Base-by-base conservation (phyloP, 202 grass and related monocot genomes). In the Brachypodium distachyon region DNA sequence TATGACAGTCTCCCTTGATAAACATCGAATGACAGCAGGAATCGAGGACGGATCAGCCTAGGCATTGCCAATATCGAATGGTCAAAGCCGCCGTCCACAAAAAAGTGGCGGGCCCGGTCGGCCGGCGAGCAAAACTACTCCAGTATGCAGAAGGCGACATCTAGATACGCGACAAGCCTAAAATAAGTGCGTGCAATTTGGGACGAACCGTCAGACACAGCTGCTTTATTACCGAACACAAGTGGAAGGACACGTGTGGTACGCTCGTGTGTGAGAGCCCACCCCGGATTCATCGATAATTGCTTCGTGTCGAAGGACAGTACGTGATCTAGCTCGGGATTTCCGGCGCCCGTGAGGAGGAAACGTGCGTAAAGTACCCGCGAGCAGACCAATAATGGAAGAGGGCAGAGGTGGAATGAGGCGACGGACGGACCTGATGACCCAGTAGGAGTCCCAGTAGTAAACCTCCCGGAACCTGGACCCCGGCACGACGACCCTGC, bases 401-500 rank as follows among this genome's bases (percentile, higher is more conserved):
- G n/a, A n/a, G 9, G 40, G 26, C 18, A 76, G 56, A 33, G 18
- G 31, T 37, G 44, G 7, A 79, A 27, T 3, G 14, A 27, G 7
- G n/a, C 12, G 31, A 46, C 23, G 64, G 28, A 67, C 72, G 63
- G 39, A 98, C 96, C 96, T 98, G 63, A 95, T 32, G 70, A 76
- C 50, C 96, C 96, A 98, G 67, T 95, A 98, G 61, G 96, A 92
- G 49, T 98, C 91, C 91, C 96, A 98, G 81, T 98, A 98, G 84
- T 98, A 98, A 76, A 98, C 89, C 82, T 98, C 96, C 52, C 85
- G 76, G 67, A 95, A 98, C 78, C 91, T 74, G 39, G 96, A 83
- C 0, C 96, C 96, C 6, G 96, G 96, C 52, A 95, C 70, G 49
- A 98, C 81, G 54, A 79, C 87, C 37, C 70, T 34, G 6, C 61